phyloP scores from a whole-genome alignment of 768 basidiomycete species.

The Mycena latifolia region DNA sequence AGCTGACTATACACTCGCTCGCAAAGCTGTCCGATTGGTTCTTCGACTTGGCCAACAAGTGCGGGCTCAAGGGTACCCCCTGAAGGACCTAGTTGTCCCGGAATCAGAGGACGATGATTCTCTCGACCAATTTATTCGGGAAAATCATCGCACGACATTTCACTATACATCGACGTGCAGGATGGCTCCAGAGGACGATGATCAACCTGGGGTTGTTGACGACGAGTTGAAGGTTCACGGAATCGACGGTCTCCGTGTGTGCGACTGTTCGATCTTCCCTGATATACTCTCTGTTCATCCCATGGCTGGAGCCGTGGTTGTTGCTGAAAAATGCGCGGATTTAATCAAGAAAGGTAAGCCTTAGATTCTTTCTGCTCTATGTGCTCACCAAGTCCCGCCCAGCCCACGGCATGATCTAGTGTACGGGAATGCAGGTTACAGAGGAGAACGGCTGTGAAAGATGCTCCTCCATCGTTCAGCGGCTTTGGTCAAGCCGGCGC shows the following conservation, averaged over 20 bases:
- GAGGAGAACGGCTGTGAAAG: no score
- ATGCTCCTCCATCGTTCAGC: no score
- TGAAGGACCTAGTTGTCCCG: constrained; percentile 44
- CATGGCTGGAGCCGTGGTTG: constrained; percentile 5
- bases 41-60: constrained; percentile 41
- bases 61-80: constrained; percentile 40
- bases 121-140: constrained; percentile 45
- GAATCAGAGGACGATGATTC: constrained; percentile 42
- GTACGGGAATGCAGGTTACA: no score
- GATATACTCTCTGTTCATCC: background rate
- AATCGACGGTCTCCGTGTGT: constrained; percentile 9
- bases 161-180: constrained; percentile 54
- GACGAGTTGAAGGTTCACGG: constrained; percentile 23
- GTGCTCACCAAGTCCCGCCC: no score
- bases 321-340: constrained; percentile 13
- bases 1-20: constrained; percentile 42
- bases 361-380: no score
- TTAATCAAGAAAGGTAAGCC: background rate
- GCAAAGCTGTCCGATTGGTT: constrained; percentile 41
- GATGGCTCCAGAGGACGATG: constrained; percentile 47
- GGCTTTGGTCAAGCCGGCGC: no score
- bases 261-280: constrained; percentile 12
- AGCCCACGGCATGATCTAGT: no score
- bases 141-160: constrained; percentile 42
- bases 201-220: constrained; percentile 7